Base-by-base conservation (phyloP, 139 green algal species). In the Coccomyxa sp. region DNA sequence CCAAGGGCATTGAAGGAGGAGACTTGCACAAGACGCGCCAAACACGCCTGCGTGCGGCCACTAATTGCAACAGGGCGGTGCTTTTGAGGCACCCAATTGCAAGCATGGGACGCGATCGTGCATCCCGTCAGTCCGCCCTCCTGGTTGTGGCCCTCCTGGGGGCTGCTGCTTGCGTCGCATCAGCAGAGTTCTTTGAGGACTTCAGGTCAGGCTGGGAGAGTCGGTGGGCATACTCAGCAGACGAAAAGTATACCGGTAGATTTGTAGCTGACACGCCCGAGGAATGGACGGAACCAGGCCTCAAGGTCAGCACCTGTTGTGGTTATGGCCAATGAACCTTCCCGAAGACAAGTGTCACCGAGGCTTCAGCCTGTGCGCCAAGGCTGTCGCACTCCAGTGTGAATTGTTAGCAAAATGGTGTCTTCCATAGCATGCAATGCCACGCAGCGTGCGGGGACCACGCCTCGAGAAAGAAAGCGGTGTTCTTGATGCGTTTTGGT, bases 191-290 rank as follows among this genome's bases (percentile, higher is more conserved):
- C 25, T 86, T 87, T 30, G 86, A 90, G 58, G 60, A 84, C 23
- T 92, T 89, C 51, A 77, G 51, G 15, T 63, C 68, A 0, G 83
- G 85, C 1, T 90, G 88, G 86, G 30, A 83, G 14, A 51, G 57
- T 0, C 60, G 86, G 17, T 93, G 88, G 88, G 84, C 77, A 11
- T 87, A 92, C 66, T 87, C 80, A 0, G 38, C 1, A 9, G 38
- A 82, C 1, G 76, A 76, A 23, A 90, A 91, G 80, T 93, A 91
- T 58, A 86, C 68, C 13, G 90, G 90, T 28, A 82, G 79, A 23
- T 90, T 91, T 32, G 84, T n/a, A 28, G 80, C 60, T 31, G 84
- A 87, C 58, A 66, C 75, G n/a, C 84, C 84, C 21, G 68, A 84
- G 58, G 86, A 60, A 51, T 77, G 68, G 66, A 87, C 58, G 13